These are phyloP conservation scores for Besnoitia besnoiti DNA, from an alignment of 169 alveolate species.

Conservation along the genomic window DNA sequence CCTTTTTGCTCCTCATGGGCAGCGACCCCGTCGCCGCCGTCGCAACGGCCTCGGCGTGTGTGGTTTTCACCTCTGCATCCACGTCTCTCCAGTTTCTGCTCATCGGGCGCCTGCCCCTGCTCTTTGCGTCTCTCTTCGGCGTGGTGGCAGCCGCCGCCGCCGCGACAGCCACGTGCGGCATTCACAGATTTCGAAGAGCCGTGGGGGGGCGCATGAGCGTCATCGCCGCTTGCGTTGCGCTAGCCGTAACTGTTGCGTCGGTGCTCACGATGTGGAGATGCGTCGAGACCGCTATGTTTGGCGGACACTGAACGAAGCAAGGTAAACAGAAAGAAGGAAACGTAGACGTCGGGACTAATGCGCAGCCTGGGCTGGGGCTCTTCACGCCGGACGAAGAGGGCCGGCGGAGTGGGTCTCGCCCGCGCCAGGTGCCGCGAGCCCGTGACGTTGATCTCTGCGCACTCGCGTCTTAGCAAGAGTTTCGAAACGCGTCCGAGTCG, in stretches of 20 bases:
- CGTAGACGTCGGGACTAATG: background rate
- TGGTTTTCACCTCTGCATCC: conserved; percentile 68
- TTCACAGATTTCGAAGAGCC: conserved; percentile 50
- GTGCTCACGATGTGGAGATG: conserved; percentile 39
- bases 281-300: background rate
- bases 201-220: conserved; percentile 48
- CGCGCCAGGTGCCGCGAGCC: no score
- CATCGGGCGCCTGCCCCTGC: conserved; percentile 52
- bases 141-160: conserved; percentile 62
- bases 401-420: no score
- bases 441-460: no score
- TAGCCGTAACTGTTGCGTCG: conserved; percentile 48
- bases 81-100: conserved; percentile 70
- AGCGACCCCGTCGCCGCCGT: conserved; percentile 76
- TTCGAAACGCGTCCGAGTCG: no score
- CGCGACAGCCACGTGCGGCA: conserved; percentile 45
- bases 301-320: background rate
- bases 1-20: conserved; percentile 82
- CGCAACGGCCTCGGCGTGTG: conserved; percentile 68
- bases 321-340: background rate
- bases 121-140: conserved; percentile 48
- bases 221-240: conserved; percentile 58
- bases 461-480: no score
- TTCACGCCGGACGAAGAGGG: no score
- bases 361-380: no score